phyloP scores from a whole-genome alignment of 306 rosid genomes.

The Delonix regia region DNA sequence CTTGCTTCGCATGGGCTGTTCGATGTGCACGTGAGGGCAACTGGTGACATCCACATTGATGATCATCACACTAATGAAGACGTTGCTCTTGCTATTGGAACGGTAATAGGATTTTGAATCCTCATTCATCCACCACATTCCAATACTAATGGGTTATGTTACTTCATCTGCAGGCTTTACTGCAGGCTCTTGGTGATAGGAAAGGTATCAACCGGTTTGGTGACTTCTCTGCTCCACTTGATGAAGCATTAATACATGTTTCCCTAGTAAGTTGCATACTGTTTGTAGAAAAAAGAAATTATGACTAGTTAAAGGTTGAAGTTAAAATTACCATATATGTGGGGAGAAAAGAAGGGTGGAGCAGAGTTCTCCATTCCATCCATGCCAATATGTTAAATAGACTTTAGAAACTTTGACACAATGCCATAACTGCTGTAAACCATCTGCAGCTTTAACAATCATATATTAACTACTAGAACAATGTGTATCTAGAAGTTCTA shows the following conservation, averaged over 20 bases:
- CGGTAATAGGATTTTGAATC: too few relatives aligned
- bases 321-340: neutral
- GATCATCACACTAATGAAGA: constrained; percentile 17
- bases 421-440: too few relatives aligned
- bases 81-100: constrained; percentile 22
- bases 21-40: constrained; percentile 14
- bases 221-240: constrained; percentile 95
- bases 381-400: constrained; percentile 9
- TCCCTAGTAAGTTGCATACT: constrained; percentile 66
- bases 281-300: too few relatives aligned
- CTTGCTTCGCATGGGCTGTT: constrained; percentile 22
- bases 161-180: constrained; percentile 67
- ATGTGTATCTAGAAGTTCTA: constrained; percentile 13
- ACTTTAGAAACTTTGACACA: too few relatives aligned
- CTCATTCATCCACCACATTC: constrained; percentile 25
- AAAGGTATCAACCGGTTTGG: constrained; percentile 97
- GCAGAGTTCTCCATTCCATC: constrained; percentile 27
- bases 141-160: constrained; percentile 23
- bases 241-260: constrained; percentile 89
- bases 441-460: neutral
- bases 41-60: constrained; percentile 20
- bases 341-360: neutral
- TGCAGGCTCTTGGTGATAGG: constrained; percentile 93
- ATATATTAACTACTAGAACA: neutral
- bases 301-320: neutral